Evolutionary conservation across 2,329 filamentous ascomycete genomes (phyloP).

Genomic region (Pseudocercospora pini-densiflorae): DNA sequence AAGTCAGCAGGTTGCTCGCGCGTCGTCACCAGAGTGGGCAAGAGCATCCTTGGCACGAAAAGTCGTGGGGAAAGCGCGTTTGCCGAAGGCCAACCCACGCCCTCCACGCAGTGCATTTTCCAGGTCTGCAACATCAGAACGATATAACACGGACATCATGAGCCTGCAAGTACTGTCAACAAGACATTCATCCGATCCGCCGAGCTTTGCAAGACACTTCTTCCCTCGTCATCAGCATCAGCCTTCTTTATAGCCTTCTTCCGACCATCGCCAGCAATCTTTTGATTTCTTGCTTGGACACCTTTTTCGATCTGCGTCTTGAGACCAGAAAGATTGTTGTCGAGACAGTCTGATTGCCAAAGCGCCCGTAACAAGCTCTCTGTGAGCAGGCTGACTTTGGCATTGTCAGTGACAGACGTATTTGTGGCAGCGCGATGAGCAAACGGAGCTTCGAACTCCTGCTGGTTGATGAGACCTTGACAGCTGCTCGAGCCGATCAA

Average conservation of each 20-base stretch:
- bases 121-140: neutral
- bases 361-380: conserved; percentile 67
- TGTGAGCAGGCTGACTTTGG: conserved; percentile 70
- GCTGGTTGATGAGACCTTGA: conserved; percentile 51
- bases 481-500: conserved; percentile 52
- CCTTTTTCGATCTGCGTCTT: conserved; percentile 55
- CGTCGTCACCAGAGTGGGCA: conserved; percentile 10
- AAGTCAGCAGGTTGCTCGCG: conserved; percentile 10
- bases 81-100: neutral
- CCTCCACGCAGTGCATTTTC: neutral
- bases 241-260: conserved; percentile 47
- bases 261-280: conserved; percentile 50
- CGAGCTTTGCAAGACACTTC: conserved; percentile 40
- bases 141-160: neutral
- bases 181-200: conserved; percentile 35
- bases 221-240: conserved; percentile 43
- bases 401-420: conserved; percentile 67
- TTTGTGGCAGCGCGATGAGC: conserved; percentile 69
- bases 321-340: conserved; percentile 13
- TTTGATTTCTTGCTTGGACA: conserved; percentile 55
- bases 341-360: conserved; percentile 38
- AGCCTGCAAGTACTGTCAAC: conserved; percentile 16
- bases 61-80: conserved; percentile 9
- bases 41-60: conserved; percentile 9
- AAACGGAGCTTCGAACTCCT: conserved; percentile 63